These are phyloP conservation scores for Paecilomyces dactylethromorphus DNA, from an alignment of 2,329 filamentous ascomycete species.

Conservation along the genomic window DNA sequence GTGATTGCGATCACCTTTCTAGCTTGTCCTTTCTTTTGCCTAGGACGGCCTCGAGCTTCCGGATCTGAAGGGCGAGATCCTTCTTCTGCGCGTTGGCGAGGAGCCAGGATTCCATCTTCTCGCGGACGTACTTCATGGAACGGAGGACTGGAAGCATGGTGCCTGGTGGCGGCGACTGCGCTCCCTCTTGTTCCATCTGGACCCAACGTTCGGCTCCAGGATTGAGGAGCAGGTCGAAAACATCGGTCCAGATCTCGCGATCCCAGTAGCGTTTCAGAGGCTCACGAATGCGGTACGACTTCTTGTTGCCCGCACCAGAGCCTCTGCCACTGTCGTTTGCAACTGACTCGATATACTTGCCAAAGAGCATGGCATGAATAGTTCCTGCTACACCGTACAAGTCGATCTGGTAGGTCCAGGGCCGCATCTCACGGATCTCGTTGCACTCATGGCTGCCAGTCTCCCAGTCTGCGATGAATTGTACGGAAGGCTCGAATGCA, in stretches of 20 bases:
- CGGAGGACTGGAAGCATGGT: constrained; percentile 64
- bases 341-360: constrained; percentile 83
- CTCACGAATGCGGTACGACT: constrained; percentile 75
- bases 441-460: constrained; percentile 80
- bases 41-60: constrained; percentile 63
- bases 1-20: constrained; percentile 13
- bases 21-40: constrained; percentile 45
- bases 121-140: constrained; percentile 62
- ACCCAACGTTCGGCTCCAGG: constrained; percentile 54
- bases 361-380: constrained; percentile 83
- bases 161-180: constrained; percentile 6
- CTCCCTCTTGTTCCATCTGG: constrained; percentile 48
- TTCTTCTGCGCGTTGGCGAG: constrained; percentile 77
- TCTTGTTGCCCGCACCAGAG: constrained; percentile 26
- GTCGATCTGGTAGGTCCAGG: constrained; percentile 97
- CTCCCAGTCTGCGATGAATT: constrained; percentile 95
- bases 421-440: constrained; percentile 87
- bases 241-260: constrained; percentile 76
- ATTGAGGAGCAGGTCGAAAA: constrained; percentile 82
- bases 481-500: constrained; percentile 66
- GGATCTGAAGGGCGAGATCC: constrained; percentile 50
- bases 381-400: constrained; percentile 88
- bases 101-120: constrained; percentile 79
- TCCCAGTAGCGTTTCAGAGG: constrained; percentile 94
- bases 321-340: constrained; percentile 4